Evolutionary conservation across 1,139 yeast species (phyloP).

Genomic region (Hansenula lynferdii): DNA sequence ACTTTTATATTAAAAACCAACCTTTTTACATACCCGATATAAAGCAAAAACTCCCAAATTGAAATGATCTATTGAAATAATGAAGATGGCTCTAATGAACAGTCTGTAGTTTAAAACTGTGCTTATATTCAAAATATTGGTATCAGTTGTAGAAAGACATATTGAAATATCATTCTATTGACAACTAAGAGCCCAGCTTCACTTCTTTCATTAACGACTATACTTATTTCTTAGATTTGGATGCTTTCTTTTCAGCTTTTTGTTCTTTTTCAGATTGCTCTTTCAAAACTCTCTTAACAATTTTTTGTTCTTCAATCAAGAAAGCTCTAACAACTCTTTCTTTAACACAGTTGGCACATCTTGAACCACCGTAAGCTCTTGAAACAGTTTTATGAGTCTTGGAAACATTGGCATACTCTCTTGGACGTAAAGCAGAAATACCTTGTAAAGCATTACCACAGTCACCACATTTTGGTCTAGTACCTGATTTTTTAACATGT

Average conservation of each 20-base stretch:
- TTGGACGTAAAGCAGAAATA: conserved; percentile 93
- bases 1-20: neutral
- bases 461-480: conserved; percentile 99
- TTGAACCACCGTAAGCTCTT: conserved; percentile 99
- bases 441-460: conserved; percentile 92
- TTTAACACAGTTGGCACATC: conserved; percentile 98
- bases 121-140: too few species aligned
- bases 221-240: conserved; percentile 20
- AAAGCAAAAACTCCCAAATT: conserved; percentile 1
- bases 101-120: too few species aligned
- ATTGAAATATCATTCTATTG: neutral
- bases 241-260: conserved; percentile 26
- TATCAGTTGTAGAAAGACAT: neutral
- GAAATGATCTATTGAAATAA: too few species aligned
- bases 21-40: neutral
- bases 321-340: conserved; percentile 99
- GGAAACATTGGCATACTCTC: conserved; percentile 91
- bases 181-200: neutral
- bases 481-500: conserved; percentile 91
- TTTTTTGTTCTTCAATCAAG: conserved; percentile 99
- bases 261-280: conserved; percentile 87
- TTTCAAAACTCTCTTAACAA: conserved; percentile 97
- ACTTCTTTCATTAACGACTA: neutral
- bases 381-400: conserved; percentile 97
- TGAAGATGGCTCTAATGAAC: too few species aligned